A percentile compares a stretch with the other conserved stretches of the same genome.
These are phyloP conservation scores for Acacia acuminata DNA, from an alignment of 306 rosid species.

Conservation along the genomic window DNA sequence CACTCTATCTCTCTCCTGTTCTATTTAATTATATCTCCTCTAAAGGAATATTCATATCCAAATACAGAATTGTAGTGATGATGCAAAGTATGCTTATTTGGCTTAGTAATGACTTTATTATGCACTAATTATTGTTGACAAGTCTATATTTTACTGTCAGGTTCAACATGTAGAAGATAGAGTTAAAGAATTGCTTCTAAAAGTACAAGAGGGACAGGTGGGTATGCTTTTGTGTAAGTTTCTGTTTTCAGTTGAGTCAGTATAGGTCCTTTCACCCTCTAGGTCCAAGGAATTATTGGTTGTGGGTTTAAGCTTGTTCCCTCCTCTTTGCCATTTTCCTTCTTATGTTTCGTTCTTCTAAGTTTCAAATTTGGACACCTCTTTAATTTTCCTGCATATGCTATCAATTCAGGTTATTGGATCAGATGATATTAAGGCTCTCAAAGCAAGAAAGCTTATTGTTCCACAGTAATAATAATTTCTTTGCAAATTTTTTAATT, in stretches of 20 bases:
- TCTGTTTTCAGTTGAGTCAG: neutral
- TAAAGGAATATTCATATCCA: neutral
- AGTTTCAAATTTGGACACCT: constrained; percentile 21
- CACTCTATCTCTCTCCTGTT: neutral
- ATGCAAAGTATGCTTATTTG: neutral
- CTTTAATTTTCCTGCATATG: constrained; percentile 8
- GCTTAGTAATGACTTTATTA: neutral
- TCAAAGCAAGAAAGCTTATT: constrained; percentile 76
- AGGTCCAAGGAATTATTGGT: neutral
- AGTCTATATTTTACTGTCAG: constrained; percentile 42
- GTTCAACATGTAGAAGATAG: constrained; percentile 68
- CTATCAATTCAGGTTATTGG: constrained; percentile 52
- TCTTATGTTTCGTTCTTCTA: neutral
- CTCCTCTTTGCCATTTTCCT: neutral
- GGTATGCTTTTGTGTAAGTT: constrained; percentile 26
- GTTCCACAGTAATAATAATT: constrained; percentile 56
- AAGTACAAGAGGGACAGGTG: constrained; percentile 73
- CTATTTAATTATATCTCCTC: neutral
- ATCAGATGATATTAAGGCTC: constrained; percentile 71
- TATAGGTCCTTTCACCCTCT: neutral
- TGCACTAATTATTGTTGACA: neutral
- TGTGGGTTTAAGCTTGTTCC: neutral
- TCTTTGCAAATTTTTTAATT: neutral
- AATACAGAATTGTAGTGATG: neutral
- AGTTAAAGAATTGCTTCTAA: constrained; percentile 67